A percentile compares a stretch with the other conserved stretches of the same genome.
These are phyloP conservation scores for Lasiosphaeris hirsuta DNA, from an alignment of 495 filamentous ascomycete species.

Conservation along the genomic window DNA sequence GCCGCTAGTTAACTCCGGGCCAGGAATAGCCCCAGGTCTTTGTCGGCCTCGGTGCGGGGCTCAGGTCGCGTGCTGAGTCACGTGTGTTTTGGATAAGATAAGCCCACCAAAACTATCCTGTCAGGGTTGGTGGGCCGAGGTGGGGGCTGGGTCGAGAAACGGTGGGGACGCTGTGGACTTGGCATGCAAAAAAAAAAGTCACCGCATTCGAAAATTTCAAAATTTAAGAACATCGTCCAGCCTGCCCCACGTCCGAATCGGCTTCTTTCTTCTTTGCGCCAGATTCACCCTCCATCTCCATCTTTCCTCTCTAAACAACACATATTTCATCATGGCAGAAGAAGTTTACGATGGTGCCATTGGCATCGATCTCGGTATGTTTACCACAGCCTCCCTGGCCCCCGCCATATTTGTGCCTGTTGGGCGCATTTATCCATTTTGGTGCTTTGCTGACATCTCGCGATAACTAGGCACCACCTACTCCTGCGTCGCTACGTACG, in stretches of 20 bases:
- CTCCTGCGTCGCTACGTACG: conserved; percentile 99
- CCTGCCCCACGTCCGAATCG: conserved; percentile 34
- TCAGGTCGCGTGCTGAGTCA: background rate
- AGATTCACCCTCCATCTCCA: conserved; percentile 26
- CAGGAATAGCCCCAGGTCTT: background rate
- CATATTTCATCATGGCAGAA: conserved; percentile 62
- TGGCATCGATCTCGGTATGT: conserved; percentile 97
- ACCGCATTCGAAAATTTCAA: conserved; percentile 33
- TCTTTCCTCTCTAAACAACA: conserved; percentile 14
- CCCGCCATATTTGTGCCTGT: background rate
- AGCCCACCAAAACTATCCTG: background rate
- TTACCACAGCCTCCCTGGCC: background rate
- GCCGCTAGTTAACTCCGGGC: background rate
- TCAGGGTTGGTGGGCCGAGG: conserved; percentile 23
- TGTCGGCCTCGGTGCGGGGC: background rate
- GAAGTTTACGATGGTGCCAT: conserved; percentile 99
- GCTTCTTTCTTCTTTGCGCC: conserved; percentile 24
- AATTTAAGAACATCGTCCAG: conserved; percentile 24
- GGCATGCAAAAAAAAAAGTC: conserved; percentile 29
- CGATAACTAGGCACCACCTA: conserved; percentile 82
- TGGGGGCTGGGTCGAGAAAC: conserved; percentile 18
- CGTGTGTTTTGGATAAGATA: background rate
- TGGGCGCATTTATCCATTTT: conserved; percentile 1
- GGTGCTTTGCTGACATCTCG: conserved; percentile 8
- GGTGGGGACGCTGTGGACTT: background rate